Evolutionary conservation across 352 stramenopile genomes (phyloP).

Genomic region (Globisporangium heterothallicum): DNA sequence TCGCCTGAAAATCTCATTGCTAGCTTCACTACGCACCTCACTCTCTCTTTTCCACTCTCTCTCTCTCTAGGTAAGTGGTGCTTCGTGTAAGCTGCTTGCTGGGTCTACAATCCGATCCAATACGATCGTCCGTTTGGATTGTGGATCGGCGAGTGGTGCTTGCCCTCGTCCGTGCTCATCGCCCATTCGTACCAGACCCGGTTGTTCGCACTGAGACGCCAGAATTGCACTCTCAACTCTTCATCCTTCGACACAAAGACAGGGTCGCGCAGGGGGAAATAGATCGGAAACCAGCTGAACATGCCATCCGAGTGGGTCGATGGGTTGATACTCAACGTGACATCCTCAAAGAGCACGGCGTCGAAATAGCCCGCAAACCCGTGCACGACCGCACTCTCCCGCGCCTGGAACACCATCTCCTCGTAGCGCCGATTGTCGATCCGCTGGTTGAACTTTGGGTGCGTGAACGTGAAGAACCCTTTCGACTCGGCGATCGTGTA

Average conservation of each 20-base stretch:
- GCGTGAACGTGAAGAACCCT: conserved; percentile 92
- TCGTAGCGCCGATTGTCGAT: conserved; percentile 86
- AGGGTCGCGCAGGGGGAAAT: conserved; percentile 93
- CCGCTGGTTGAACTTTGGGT: conserved; percentile 73
- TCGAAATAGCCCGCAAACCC: conserved; percentile 97
- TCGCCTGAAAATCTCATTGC: no score
- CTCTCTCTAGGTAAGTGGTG: neutral
- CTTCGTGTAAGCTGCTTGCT: neutral
- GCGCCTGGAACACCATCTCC: conserved; percentile 48
- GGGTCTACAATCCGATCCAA: conserved; percentile 93
- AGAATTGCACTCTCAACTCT: conserved; percentile 88
- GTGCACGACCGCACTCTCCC: conserved; percentile 79
- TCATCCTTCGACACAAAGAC: conserved; percentile 79
- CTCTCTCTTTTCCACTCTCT: neutral
- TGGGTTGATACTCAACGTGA: conserved; percentile 94
- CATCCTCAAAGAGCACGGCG: conserved; percentile 90
- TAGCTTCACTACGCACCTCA: no score
- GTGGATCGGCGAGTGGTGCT: conserved; percentile 83
- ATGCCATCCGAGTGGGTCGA: conserved; percentile 94
- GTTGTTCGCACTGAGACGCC: conserved; percentile 80
- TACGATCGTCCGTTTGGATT: conserved; percentile 96
- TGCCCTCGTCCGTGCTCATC: conserved; percentile 43
- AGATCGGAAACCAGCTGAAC: conserved; percentile 99
- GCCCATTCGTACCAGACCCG: conserved; percentile 99
- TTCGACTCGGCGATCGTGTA: conserved; percentile 82